A percentile compares a stretch with the other conserved stretches of the same genome.
These are phyloP conservation scores for Tagetes patula DNA, from an alignment of 129 eudicot species.

Conservation along the genomic window DNA sequence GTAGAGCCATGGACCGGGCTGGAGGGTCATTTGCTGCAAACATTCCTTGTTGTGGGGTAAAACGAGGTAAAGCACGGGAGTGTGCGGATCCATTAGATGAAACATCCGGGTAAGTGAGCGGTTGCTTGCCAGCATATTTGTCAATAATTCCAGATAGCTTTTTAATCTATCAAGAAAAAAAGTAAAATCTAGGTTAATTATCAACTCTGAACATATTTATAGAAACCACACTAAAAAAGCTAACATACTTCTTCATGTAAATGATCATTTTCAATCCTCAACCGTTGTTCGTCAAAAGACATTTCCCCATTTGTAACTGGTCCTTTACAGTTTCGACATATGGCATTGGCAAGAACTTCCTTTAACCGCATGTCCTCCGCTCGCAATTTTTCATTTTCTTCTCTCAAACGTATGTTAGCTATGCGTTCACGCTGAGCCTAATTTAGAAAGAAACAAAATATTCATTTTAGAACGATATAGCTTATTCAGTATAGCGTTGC, in stretches of 20 bases:
- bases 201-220: not conserved
- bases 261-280: conserved; percentile 88
- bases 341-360: conserved; percentile 75
- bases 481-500: not conserved
- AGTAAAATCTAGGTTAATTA: not conserved
- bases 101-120: conserved; percentile 60
- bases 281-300: conserved; percentile 93
- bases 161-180: conserved; percentile 54
- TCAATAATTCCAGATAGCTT: conserved; percentile 91
- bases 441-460: conserved; percentile 6
- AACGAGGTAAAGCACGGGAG: conserved; percentile 61
- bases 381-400: conserved; percentile 83
- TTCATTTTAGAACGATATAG: conserved; percentile 6
- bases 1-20: conserved; percentile 50
- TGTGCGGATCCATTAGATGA: conserved; percentile 51
- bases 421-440: conserved; percentile 92
- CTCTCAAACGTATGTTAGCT: conserved; percentile 72
- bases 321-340: conserved; percentile 91
- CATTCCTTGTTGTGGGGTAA: conserved; percentile 54
- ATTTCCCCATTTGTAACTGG: conserved; percentile 90
- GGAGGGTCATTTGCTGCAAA: conserved; percentile 70
- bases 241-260: conserved; percentile 81
- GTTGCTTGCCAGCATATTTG: conserved; percentile 80
- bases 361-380: conserved; percentile 80
- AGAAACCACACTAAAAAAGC: not conserved